Base-by-base conservation (phyloP, 208 protist species). In the Leishmania aethiopica region DNA sequence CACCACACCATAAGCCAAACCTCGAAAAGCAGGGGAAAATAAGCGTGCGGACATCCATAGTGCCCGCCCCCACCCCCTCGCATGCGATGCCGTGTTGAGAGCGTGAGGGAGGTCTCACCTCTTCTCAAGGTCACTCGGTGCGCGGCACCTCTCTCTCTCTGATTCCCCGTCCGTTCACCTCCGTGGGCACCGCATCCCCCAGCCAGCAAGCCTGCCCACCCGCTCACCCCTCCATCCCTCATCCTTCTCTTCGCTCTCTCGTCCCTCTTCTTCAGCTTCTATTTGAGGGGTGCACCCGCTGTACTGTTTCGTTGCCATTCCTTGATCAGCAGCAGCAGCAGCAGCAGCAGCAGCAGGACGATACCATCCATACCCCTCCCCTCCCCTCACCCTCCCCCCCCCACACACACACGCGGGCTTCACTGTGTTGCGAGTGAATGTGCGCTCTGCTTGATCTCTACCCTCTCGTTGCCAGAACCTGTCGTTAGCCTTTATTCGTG, bases 321-420 rank as follows among this genome's bases (percentile, higher is more conserved):
- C 8, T 22, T 67, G 62, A 37, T 37, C 62, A 67, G 32, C 57
- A 62, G 57, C 51, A 13, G 57, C 51, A 13, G 51, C 7, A 67
- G 62, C 62, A 67, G 62, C 62, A 67, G 32, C 57, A 62, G 57
- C 8, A 67, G 62, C 62, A 67, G 62, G 62, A 37, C 62, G 32
- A 67, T 22, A 67, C 28, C 32, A 40, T 37, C 13, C 62, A 67
- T 8, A 22, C 13, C n/a, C 60, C 60, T 37, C 28, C 6, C 10
- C 25, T 11, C 32, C 25, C 57, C 25, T 22, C 25, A 32, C 25
- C 19, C 22, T 62, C 25, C 28, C 19, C 28, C 28, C 1, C 10
- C 25, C 59, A 17, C 28, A 28, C 59, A 64, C 62, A 40, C 62
- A 22, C 62, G 25, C 62, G 7, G 10, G 32, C 32, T 37, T 19